phyloP scores from a whole-genome alignment of 2,329 filamentous ascomycete species.

The Sporothrix protearum region DNA sequence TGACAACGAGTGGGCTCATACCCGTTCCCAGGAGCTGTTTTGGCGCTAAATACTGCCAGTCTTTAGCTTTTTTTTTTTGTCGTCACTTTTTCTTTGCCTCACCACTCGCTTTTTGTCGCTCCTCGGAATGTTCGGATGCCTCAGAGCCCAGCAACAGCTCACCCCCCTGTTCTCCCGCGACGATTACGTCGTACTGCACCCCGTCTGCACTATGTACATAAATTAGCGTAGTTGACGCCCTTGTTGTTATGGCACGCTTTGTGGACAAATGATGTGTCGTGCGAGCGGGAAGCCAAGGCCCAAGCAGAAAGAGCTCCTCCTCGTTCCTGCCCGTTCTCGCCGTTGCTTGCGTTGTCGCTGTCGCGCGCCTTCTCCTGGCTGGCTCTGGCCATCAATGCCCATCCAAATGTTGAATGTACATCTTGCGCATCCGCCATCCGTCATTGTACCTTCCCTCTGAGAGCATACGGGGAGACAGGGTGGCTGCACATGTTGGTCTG shows the following conservation, averaged over 20 bases:
- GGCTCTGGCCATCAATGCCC: neutral
- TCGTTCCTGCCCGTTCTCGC: neutral
- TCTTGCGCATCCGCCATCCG: neutral
- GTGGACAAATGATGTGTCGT: neutral
- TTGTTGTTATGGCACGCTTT: slow-evolving; percentile 1
- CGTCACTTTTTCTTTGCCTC: slow-evolving; percentile 10
- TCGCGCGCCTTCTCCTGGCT: neutral
- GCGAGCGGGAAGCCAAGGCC: slow-evolving; percentile 16
- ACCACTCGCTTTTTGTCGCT: neutral
- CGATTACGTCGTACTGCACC: slow-evolving; percentile 1
- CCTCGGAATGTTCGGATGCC: slow-evolving; percentile 20
- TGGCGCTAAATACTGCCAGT: slow-evolving; percentile 2
- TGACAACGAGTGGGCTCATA: slow-evolving; percentile 5
- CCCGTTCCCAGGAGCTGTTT: neutral
- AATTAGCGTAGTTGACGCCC: neutral
- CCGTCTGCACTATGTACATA: neutral
- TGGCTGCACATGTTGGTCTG: slow-evolving; percentile 8
- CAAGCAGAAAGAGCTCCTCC: neutral
- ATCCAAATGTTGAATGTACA: neutral
- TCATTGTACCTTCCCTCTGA: neutral
- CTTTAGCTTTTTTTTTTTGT: neutral
- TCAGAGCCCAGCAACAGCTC: neutral
- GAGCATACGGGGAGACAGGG: neutral
- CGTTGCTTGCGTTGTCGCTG: neutral
- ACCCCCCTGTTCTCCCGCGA: neutral